A percentile compares a stretch with the other conserved stretches of the same genome.
phyloP scores from a whole-genome alignment of 148 eudicot genomes.

The Silene latifolia region DNA sequence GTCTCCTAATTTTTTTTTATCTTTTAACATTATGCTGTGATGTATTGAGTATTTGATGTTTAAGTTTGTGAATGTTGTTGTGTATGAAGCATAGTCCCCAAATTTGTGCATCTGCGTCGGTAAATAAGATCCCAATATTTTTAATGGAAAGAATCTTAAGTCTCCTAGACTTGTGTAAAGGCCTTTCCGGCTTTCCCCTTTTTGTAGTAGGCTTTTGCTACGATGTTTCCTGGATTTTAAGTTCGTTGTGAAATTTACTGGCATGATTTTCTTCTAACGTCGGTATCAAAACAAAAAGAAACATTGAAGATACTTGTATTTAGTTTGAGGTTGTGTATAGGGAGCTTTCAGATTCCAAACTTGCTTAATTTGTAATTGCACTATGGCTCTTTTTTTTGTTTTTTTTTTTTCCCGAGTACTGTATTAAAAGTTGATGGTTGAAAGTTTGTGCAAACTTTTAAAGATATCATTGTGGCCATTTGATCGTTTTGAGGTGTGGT shows the following conservation, averaged over 20 bases:
- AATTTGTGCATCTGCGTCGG: background rate
- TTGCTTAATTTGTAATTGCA: conserved; percentile 6
- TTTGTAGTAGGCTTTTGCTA: background rate
- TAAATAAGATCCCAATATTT: background rate
- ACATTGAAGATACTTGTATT: background rate
- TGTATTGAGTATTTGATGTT: background rate
- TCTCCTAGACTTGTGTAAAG: background rate
- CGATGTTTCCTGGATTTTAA: background rate
- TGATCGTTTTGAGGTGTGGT: background rate
- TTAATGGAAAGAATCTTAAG: background rate
- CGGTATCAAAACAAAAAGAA: background rate
- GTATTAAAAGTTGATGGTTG: background rate
- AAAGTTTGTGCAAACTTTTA: background rate
- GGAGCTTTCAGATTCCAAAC: background rate
- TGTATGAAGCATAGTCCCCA: background rate
- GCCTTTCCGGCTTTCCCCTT: background rate
- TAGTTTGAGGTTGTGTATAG: background rate
- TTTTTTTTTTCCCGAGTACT: background rate
- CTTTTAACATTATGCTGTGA: background rate
- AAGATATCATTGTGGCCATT: background rate
- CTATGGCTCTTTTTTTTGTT: background rate
- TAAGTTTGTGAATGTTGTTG: background rate
- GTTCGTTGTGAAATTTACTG: background rate
- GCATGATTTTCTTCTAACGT: background rate
- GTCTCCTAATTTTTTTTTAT: no score